A percentile compares a stretch with the other conserved stretches of the same genome.
These are phyloP conservation scores for Emergomyces pasteurianus DNA, from an alignment of 2,329 filamentous ascomycete species.

Conservation along the genomic window DNA sequence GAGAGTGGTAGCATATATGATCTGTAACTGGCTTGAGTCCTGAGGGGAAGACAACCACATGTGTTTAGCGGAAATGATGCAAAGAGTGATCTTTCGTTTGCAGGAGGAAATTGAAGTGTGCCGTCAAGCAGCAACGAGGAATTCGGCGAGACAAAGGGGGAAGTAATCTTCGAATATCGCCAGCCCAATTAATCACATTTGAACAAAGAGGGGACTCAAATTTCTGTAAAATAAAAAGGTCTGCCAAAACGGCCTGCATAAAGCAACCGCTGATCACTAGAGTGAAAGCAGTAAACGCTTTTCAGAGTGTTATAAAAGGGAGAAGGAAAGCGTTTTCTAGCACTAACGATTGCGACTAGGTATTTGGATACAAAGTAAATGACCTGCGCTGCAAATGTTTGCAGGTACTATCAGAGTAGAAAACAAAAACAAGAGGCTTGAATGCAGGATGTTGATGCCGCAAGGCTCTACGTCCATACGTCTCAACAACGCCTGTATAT, in stretches of 20 bases:
- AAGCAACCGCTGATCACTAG: neutral
- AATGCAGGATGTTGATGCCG: neutral
- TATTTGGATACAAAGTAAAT: neutral
- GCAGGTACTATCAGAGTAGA: neutral
- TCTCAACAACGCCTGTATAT: neutral
- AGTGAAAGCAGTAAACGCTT: neutral
- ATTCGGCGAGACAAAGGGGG: neutral
- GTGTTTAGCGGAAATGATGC: neutral
- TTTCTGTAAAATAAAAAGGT: neutral
- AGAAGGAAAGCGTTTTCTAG: neutral
- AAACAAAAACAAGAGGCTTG: neutral
- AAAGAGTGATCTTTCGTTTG: neutral
- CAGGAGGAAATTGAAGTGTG: neutral
- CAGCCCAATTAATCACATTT: neutral
- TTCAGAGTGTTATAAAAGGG: neutral
- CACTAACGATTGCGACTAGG: neutral
- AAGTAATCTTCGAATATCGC: neutral
- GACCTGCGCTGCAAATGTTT: neutral
- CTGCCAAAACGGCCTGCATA: neutral
- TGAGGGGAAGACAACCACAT: neutral
- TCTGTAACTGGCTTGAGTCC: neutral
- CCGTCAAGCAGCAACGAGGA: neutral
- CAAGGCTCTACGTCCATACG: neutral
- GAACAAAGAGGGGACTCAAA: too few species aligned
- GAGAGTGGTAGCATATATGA: neutral